Percentiles rank a stretch among this genome's conserved stretches.
Conservation (phyloP, 495 filamentous ascomycete genomes). For the Physcia stellaris region DNA sequence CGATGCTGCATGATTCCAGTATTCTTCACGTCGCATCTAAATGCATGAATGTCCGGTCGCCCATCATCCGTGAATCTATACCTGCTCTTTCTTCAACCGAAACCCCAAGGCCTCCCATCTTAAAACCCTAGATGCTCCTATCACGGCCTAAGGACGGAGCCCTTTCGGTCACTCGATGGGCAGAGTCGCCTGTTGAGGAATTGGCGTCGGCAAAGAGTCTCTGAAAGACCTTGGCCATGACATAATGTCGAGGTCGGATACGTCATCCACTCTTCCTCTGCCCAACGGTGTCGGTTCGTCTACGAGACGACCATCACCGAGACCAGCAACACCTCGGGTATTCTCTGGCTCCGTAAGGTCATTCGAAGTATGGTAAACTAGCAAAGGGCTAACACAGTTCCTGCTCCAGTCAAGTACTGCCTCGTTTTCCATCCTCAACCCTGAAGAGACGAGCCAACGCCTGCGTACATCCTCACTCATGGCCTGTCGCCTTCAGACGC, state of each 20-base stretch:
- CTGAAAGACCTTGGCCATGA: constrained; percentile 29
- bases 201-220: too few species aligned
- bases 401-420: constrained; percentile 40
- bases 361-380: not conserved
- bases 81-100: too few species aligned
- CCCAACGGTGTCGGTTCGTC: constrained; percentile 33
- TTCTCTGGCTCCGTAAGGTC: constrained; percentile 14
- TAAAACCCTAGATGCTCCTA: too few species aligned
- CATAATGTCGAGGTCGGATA: constrained; percentile 47
- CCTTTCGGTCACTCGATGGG: too few species aligned
- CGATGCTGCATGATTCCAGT: too few species aligned
- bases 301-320: constrained; percentile 23
- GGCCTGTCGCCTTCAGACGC: constrained; percentile 75
- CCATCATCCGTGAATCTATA: too few species aligned
- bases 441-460: constrained; percentile 62
- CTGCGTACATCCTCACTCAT: constrained; percentile 70
- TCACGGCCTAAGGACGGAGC: too few species aligned
- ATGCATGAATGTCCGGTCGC: too few species aligned
- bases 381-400: too few species aligned
- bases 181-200: too few species aligned
- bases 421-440: constrained; percentile 47
- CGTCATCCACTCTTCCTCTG: constrained; percentile 39
- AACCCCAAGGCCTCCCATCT: too few species aligned
- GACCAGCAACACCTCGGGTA: constrained; percentile 23
- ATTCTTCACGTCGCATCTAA: too few species aligned